A percentile compares a stretch with the other conserved stretches of the same genome.
Conservation (phyloP, 176 grass and related monocot species). For the Carex kokanica region DNA sequence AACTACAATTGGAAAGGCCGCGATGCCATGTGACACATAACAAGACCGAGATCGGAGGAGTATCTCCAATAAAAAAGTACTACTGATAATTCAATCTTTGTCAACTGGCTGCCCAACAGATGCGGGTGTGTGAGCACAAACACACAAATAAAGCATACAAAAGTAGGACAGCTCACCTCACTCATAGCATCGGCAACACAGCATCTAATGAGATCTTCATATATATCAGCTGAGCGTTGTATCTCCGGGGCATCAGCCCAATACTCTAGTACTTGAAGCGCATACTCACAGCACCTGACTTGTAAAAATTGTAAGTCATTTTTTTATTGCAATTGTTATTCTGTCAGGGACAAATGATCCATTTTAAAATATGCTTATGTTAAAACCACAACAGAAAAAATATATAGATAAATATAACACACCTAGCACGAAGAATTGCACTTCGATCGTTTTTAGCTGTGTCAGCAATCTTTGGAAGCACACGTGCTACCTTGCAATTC, state of each 20-base stretch:
- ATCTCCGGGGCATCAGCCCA: conserved; percentile 98
- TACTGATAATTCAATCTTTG: not conserved
- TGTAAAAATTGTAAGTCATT: conserved; percentile 17
- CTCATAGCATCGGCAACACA: conserved; percentile 97
- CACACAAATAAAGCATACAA: conserved; percentile 5
- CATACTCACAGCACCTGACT: conserved; percentile 88
- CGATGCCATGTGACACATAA: not conserved
- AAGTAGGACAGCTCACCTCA: conserved; percentile 47
- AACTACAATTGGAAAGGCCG: not conserved
- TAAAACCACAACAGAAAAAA: conserved; percentile 20
- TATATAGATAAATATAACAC: conserved; percentile 22
- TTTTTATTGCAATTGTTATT: conserved; percentile 1
- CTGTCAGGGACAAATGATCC: not conserved
- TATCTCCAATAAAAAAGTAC: not conserved
- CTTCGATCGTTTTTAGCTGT: conserved; percentile 76
- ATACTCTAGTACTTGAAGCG: conserved; percentile 84
- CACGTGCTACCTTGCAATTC: conserved; percentile 90
- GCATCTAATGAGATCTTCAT: conserved; percentile 94
- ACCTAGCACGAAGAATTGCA: conserved; percentile 90
- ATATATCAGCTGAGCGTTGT: conserved; percentile 82
- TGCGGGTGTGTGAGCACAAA: not conserved
- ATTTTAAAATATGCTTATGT: conserved; percentile 2
- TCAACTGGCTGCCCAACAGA: not conserved
- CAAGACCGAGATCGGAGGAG: not conserved
- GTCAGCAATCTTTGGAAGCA: conserved; percentile 74